These are phyloP conservation scores for Annulohypoxylon stygium DNA, from an alignment of 495 filamentous ascomycete species.

Conservation along the genomic window DNA sequence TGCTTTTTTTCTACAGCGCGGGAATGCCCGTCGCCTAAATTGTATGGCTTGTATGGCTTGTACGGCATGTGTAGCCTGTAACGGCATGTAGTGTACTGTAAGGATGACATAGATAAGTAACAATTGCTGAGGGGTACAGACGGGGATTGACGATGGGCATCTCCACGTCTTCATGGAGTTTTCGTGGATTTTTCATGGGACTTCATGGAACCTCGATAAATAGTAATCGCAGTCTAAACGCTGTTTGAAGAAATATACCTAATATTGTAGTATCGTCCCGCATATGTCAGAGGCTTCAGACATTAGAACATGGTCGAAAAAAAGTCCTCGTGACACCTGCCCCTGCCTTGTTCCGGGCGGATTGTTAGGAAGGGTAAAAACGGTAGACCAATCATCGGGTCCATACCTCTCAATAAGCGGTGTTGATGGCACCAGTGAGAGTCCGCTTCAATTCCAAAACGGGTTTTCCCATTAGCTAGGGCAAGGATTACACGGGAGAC, in stretches of 20 bases:
- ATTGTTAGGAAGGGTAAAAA: constrained; percentile 42
- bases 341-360: constrained; percentile 46
- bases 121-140: neutral
- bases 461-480: constrained; percentile 38
- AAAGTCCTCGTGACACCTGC: constrained; percentile 47
- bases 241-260: constrained; percentile 27
- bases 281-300: constrained; percentile 32
- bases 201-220: neutral
- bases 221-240: constrained; percentile 18
- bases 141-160: constrained; percentile 3
- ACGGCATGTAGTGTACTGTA: neutral
- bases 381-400: constrained; percentile 40
- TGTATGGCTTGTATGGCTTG: constrained; percentile 3
- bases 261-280: constrained; percentile 37
- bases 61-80: neutral
- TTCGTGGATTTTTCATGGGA: neutral
- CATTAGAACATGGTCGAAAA: constrained; percentile 43
- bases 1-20: constrained; percentile 6
- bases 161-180: constrained; percentile 17
- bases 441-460: constrained; percentile 43
- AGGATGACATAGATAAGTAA: constrained; percentile 6
- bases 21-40: constrained; percentile 31
- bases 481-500: constrained; percentile 46
- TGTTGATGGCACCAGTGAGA: constrained; percentile 44
- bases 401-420: constrained; percentile 36